Evolutionary conservation across 805 yeast genomes (phyloP).

Genomic region (Komagataella phaffii): DNA sequence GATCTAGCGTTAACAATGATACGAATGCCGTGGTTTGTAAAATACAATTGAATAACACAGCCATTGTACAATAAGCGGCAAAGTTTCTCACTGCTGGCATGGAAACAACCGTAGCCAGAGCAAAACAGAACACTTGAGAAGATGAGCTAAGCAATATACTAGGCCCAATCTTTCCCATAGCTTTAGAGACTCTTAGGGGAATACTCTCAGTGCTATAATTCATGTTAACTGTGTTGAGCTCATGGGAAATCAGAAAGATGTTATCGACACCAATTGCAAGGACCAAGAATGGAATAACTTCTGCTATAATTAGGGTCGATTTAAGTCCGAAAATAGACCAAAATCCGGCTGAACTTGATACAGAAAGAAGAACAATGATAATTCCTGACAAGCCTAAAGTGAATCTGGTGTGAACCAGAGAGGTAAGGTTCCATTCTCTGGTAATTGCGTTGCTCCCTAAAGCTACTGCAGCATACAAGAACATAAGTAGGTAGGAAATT

Average conservation of each 20-base stretch:
- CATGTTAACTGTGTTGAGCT: conserved; percentile 41
- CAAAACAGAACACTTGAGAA: conserved; percentile 70
- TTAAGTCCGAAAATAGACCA: conserved; percentile 67
- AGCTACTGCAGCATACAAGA: conserved; percentile 74
- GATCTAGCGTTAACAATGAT: conserved; percentile 58
- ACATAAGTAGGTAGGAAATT: conserved; percentile 75
- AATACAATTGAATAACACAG: conserved; percentile 62
- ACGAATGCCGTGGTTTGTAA: conserved; percentile 77
- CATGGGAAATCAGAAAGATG: conserved; percentile 77
- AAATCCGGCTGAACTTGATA: conserved; percentile 69
- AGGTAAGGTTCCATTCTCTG: background rate
- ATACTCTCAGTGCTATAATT: conserved; percentile 24
- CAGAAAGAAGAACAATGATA: conserved; percentile 67
- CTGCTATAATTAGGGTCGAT: conserved; percentile 87
- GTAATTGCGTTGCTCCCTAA: conserved; percentile 33
- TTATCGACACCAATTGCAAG: conserved; percentile 96
- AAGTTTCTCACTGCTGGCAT: conserved; percentile 97
- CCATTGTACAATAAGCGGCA: conserved; percentile 83
- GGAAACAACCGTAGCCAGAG: conserved; percentile 64
- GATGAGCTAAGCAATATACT: conserved; percentile 68
- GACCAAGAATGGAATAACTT: conserved; percentile 87
- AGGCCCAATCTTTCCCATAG: conserved; percentile 74
- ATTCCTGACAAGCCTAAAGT: conserved; percentile 79
- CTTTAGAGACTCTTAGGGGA: conserved; percentile 44
- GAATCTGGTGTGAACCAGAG: conserved; percentile 43